phyloP scores from a whole-genome alignment of 2,329 filamentous ascomycete species.

The Penicillium decumbens region DNA sequence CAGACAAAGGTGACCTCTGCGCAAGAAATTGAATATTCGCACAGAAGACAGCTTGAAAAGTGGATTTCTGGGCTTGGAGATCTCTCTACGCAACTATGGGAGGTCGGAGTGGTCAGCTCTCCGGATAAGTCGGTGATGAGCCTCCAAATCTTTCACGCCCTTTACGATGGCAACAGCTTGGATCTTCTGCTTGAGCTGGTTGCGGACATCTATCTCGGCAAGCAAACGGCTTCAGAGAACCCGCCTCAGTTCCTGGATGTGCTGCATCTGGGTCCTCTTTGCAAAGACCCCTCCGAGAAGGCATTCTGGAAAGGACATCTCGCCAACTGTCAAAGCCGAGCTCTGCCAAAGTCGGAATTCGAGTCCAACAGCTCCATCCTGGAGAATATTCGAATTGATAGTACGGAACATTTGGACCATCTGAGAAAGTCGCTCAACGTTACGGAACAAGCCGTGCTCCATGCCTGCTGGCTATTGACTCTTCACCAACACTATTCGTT shows the following conservation, averaged over 20 bases:
- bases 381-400: conserved; percentile 23
- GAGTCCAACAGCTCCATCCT: conserved; percentile 13
- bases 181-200: conserved; percentile 61
- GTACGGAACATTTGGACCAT: conserved; percentile 47
- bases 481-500: conserved; percentile 51
- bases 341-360: conserved; percentile 5
- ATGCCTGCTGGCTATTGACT: conserved; percentile 67
- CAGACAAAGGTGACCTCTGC: conserved; percentile 30
- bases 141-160: conserved; percentile 73
- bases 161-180: conserved; percentile 83
- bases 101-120: conserved; percentile 28
- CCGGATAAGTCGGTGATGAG: conserved; percentile 43
- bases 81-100: conserved; percentile 35
- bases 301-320: conserved; percentile 66
- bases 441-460: conserved; percentile 72
- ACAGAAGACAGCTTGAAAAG: conserved; percentile 36
- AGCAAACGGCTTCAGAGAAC: conserved; percentile 30
- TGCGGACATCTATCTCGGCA: conserved; percentile 47
- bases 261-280: conserved; percentile 65
- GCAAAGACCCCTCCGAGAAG: conserved; percentile 44
- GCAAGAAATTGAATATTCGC: conserved; percentile 29
- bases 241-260: conserved; percentile 57
- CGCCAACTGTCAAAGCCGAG: conserved; percentile 24
- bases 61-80: conserved; percentile 56
- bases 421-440: conserved; percentile 60